phyloP scores from a whole-genome alignment of 306 rosid genomes.

The Quercus robur region DNA sequence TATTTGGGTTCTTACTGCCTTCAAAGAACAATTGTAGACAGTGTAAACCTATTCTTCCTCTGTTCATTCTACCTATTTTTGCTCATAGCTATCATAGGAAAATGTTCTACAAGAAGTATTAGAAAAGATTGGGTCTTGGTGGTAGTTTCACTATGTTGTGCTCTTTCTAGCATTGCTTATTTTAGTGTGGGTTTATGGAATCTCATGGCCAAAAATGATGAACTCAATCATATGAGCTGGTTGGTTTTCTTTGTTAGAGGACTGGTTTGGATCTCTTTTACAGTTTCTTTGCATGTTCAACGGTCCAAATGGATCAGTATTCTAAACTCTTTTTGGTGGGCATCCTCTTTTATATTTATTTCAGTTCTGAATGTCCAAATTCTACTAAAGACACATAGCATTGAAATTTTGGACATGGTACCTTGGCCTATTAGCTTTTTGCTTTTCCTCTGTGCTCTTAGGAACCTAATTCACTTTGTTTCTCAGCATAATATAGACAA shows the following conservation, averaged over 20 bases:
- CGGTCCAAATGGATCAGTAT: slow-evolving; percentile 32
- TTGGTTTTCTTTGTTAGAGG: slow-evolving; percentile 35
- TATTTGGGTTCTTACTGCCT: slow-evolving; percentile 42
- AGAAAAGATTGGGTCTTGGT: slow-evolving; percentile 25
- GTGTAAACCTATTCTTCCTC: slow-evolving; percentile 38
- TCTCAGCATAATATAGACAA: slow-evolving; percentile 6
- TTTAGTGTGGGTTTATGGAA: slow-evolving; percentile 34
- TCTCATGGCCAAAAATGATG: slow-evolving; percentile 25
- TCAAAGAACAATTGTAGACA: slow-evolving; percentile 34
- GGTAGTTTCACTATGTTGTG: slow-evolving; percentile 44
- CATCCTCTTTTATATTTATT: slow-evolving; percentile 29
- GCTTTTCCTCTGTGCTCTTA: slow-evolving; percentile 45
- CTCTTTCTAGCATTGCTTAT: slow-evolving; percentile 36
- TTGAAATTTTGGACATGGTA: slow-evolving; percentile 29
- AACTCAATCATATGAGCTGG: slow-evolving; percentile 13
- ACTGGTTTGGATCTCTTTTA: slow-evolving; percentile 48
- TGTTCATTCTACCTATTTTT: slow-evolving; percentile 25
- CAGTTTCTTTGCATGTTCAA: slow-evolving; percentile 50
- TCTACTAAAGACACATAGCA: slow-evolving; percentile 23
- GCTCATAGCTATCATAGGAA: slow-evolving; percentile 24
- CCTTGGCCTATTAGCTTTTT: slow-evolving; percentile 41
- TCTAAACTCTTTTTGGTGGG: slow-evolving; percentile 63
- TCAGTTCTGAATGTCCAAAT: slow-evolving; percentile 43
- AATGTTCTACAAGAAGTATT: background rate
- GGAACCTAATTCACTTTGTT: slow-evolving; percentile 25